These are phyloP conservation scores for Blastobotrys parvus DNA, from an alignment of 805 yeast species.

Conservation along the genomic window DNA sequence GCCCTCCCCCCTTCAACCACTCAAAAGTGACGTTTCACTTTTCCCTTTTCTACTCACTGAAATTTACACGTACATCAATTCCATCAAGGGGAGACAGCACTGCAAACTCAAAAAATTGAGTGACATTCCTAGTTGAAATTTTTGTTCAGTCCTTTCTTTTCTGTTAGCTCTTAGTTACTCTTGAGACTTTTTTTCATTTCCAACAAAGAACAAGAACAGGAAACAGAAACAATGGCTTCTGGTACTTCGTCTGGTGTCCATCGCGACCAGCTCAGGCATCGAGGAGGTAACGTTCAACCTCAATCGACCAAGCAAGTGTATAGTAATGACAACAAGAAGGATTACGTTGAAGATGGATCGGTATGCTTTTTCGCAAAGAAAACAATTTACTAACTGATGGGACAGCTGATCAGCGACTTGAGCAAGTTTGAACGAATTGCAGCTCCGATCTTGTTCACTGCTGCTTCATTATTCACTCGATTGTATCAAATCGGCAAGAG, in stretches of 20 bases:
- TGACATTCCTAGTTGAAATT: too few relatives aligned
- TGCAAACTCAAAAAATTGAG: too few relatives aligned
- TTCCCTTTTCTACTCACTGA: too few relatives aligned
- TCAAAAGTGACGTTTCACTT: too few relatives aligned
- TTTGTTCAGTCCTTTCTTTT: too few relatives aligned
- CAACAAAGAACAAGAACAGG: too few relatives aligned
- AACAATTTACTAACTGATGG: too few relatives aligned
- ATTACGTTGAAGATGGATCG: constrained; percentile 17
- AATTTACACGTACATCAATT: too few relatives aligned
- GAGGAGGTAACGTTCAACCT: neutral
- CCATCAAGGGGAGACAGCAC: too few relatives aligned
- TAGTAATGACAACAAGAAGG: constrained; percentile 5
- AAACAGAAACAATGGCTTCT: constrained; percentile 8
- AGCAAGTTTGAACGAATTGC: constrained; percentile 33
- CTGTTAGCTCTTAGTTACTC: neutral
- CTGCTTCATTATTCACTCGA: constrained; percentile 51
- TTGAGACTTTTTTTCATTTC: neutral
- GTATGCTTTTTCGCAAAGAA: too few relatives aligned
- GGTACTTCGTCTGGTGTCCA: constrained; percentile 10
- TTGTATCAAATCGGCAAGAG: constrained; percentile 64
- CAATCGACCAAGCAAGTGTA: neutral
- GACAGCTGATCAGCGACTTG: constrained; percentile 20
- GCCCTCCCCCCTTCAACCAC: too few relatives aligned
- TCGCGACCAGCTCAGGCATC: constrained; percentile 3
- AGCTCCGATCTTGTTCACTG: constrained; percentile 21